A percentile compares a stretch with the other conserved stretches of the same genome.
phyloP scores from a whole-genome alignment of 2,329 filamentous ascomycete species.

The Helminthosporium solani region DNA sequence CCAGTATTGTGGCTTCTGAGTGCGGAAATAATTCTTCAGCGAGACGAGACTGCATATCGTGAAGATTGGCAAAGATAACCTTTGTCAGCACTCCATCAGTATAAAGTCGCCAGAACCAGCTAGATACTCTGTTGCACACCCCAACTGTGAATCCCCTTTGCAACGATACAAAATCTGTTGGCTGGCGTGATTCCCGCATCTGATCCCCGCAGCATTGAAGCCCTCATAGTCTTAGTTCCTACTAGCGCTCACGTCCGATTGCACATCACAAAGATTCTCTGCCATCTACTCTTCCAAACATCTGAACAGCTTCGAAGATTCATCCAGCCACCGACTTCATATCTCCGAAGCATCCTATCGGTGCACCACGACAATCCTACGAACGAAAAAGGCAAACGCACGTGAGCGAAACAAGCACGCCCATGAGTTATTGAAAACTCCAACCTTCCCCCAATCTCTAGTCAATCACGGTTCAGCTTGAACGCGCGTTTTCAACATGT shows the following conservation, averaged over 20 bases:
- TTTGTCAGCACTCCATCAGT: slow-evolving; percentile 4
- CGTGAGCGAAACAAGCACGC: too few species aligned
- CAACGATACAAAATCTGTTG: too few species aligned
- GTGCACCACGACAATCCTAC: slow-evolving; percentile 8
- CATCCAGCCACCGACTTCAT: slow-evolving; percentile 22
- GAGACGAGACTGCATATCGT: slow-evolving; percentile 35
- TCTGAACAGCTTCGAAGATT: not conserved
- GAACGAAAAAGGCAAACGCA: too few species aligned
- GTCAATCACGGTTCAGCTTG: slow-evolving; percentile 22
- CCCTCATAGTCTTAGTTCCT: too few species aligned
- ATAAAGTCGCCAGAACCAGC: slow-evolving; percentile 9
- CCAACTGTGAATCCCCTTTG: slow-evolving; percentile 6
- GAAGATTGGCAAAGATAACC: slow-evolving; percentile 28
- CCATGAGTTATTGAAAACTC: slow-evolving; percentile 8
- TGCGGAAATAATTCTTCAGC: too few species aligned
- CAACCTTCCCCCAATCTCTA: slow-evolving; percentile 28
- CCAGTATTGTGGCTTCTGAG: slow-evolving; percentile 20
- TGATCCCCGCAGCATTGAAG: slow-evolving; percentile 25
- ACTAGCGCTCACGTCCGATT: not conserved
- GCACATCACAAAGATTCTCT: slow-evolving; percentile 7
- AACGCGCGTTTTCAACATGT: slow-evolving; percentile 29
- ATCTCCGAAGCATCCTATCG: slow-evolving; percentile 23
- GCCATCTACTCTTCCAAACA: too few species aligned
- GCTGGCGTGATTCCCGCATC: slow-evolving; percentile 18
- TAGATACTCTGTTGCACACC: slow-evolving; percentile 4